A percentile compares a stretch with the other conserved stretches of the same genome.
Evolutionary conservation across 2,329 filamentous ascomycete genomes (phyloP).

Genomic region (Alternaria ethzedia): DNA sequence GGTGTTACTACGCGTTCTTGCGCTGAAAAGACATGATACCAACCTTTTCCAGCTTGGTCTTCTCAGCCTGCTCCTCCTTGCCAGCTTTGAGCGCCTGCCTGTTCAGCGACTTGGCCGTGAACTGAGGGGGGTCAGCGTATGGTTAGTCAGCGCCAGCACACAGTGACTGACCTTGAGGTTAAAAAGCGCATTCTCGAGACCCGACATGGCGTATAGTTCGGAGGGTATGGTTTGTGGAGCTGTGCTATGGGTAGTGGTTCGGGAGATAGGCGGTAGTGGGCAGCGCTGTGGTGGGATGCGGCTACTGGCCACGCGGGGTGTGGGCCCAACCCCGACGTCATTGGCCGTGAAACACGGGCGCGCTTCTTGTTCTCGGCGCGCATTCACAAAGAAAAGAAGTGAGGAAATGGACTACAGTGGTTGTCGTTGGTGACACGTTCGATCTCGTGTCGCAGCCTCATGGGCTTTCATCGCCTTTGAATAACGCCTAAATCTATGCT

Average conservation of each 20-base stretch:
- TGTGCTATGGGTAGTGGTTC: slow-evolving; percentile 14
- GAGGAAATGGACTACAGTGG: background rate
- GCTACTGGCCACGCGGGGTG: slow-evolving; percentile 36
- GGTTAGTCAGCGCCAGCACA: background rate
- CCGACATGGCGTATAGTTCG: slow-evolving; percentile 56
- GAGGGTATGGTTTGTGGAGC: slow-evolving; percentile 10
- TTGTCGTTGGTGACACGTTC: background rate
- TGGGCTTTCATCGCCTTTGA: background rate
- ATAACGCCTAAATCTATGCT: slow-evolving; percentile 12
- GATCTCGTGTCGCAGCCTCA: background rate
- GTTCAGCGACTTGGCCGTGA: slow-evolving; percentile 69
- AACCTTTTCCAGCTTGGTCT: slow-evolving; percentile 67
- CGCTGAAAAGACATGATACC: background rate
- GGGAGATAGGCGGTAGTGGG: slow-evolving; percentile 19
- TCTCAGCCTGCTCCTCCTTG: slow-evolving; percentile 67
- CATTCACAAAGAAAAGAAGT: slow-evolving; percentile 9
- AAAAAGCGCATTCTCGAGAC: slow-evolving; percentile 67
- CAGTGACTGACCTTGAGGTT: slow-evolving; percentile 61
- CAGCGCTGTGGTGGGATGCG: slow-evolving; percentile 24
- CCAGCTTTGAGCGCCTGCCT: slow-evolving; percentile 66
- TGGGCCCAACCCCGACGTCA: slow-evolving; percentile 29
- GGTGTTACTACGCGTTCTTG: background rate
- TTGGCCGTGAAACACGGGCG: slow-evolving; percentile 5
- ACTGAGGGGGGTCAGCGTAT: slow-evolving; percentile 51
- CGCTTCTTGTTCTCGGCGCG: slow-evolving; percentile 1